Percentiles rank a stretch among this genome's conserved stretches.
phyloP scores from a whole-genome alignment of 805 yeast genomes.

The Yamadazyma phyllophila region DNA sequence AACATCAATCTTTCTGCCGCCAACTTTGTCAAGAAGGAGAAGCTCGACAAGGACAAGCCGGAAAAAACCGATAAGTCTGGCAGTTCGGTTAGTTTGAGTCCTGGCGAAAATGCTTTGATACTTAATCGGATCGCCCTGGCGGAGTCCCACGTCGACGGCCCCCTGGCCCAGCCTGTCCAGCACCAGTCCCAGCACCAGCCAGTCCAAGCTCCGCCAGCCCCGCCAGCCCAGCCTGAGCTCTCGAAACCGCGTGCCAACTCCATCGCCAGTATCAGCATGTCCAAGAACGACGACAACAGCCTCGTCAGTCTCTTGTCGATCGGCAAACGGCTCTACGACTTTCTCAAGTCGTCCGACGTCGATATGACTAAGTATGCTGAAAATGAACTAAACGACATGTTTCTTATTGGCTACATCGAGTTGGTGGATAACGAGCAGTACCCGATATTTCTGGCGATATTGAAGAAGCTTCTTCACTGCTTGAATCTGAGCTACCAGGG shows the following conservation, averaged over 20 bases:
- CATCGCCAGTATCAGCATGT: conserved; percentile 2
- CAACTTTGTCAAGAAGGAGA: conserved; percentile 1
- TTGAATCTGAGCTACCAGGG: conserved; percentile 18
- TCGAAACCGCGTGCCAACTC: conserved; percentile 7
- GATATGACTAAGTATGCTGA: conserved; percentile 11
- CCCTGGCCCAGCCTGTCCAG: no score
- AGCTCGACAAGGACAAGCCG: conserved; percentile 3
- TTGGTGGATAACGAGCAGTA: conserved; percentile 12
- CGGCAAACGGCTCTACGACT: conserved; percentile 23
- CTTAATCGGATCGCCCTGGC: neutral
- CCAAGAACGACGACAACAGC: conserved; percentile 15
- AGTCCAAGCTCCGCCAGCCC: neutral
- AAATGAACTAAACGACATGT: conserved; percentile 23
- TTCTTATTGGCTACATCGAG: conserved; percentile 32
- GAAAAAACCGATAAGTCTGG: neutral
- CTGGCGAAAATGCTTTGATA: neutral
- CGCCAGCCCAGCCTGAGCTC: no score
- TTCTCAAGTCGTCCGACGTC: conserved; percentile 14
- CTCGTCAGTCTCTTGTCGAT: conserved; percentile 29
- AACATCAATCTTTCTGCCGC: conserved; percentile 22
- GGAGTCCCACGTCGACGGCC: no score
- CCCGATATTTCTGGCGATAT: conserved; percentile 20
- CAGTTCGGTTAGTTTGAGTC: conserved; percentile 9
- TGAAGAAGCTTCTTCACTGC: conserved; percentile 21
- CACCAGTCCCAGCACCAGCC: no score